Conservation (phyloP, 1,284 basidiomycete species). For the Sporisorium reilianum region DNA sequence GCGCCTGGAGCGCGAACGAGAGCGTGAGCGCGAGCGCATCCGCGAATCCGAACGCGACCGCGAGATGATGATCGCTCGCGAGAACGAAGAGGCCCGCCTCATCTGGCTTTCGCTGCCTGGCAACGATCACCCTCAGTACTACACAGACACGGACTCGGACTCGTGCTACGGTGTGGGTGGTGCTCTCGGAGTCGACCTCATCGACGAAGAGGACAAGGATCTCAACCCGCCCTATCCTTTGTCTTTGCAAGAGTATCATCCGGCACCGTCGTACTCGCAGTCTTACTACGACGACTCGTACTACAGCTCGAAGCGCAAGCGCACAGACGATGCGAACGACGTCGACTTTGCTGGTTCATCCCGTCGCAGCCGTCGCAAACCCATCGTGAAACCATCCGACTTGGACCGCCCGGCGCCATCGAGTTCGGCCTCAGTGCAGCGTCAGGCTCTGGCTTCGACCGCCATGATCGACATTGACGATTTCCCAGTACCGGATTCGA, state of each 20-base stretch:
- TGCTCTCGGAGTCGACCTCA: slow-evolving; percentile 39
- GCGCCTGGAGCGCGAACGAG: slow-evolving; percentile 37
- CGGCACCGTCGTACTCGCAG: slow-evolving; percentile 38
- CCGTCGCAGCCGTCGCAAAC: slow-evolving; percentile 25
- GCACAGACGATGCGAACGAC: slow-evolving; percentile 13
- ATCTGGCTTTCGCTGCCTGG: slow-evolving; percentile 59
- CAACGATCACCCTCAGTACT: slow-evolving; percentile 62
- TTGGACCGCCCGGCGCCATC: slow-evolving; percentile 21
- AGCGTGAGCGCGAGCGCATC: slow-evolving; percentile 50
- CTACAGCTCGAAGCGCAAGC: slow-evolving; percentile 38
- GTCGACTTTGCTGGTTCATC: slow-evolving; percentile 2
- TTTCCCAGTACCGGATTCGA: slow-evolving; percentile 42
- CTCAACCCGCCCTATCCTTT: slow-evolving; percentile 43
- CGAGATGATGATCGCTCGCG: slow-evolving; percentile 51
- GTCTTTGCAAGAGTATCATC: slow-evolving; percentile 40
- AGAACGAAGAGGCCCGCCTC: slow-evolving; percentile 53
- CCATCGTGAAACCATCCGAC: slow-evolving; percentile 9
- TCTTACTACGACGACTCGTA: slow-evolving; percentile 23
- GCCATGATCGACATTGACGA: slow-evolving; percentile 51
- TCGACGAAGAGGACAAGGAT: slow-evolving; percentile 52
- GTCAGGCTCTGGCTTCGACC: slow-evolving; percentile 29
- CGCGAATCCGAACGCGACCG: slow-evolving; percentile 48
- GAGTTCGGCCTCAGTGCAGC: slow-evolving; percentile 7
- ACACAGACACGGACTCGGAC: slow-evolving; percentile 60
- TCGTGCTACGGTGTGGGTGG: slow-evolving; percentile 48